Evolutionary conservation across 2,329 filamentous ascomycete species (phyloP), one percentile per base, ranked within the genome.

Genomic region (Fusarium continuum): DNA sequence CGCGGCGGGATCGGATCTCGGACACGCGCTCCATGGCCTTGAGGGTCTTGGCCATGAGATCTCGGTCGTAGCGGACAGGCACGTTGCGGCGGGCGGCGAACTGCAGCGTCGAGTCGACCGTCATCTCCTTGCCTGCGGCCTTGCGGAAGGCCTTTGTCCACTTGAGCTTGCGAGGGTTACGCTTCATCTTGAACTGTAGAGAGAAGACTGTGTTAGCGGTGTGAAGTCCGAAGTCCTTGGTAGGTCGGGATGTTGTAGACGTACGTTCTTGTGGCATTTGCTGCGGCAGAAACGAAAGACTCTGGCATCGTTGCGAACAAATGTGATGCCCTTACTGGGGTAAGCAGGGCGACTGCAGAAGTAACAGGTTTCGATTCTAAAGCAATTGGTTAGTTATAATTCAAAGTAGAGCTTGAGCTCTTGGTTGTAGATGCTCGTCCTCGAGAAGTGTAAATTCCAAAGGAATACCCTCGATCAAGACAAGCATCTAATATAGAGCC

Each of bases 81-180:
- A 96, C 87, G 83, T 99, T 97, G 82, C 95, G 91, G 75, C 92
- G 91, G 69, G 92, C 91, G 63, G 92, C 91, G 80, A 98, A 97
- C 74, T 92, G 90, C 60, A 99, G 88, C 26, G 94, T 97, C 72
- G 88, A 91, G 84, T 99, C 95, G 78, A 98, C 93, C 54, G 91
- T 91, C 92, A 96, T 88, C 75, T 88, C 85, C 82, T 93, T 96
- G 81, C 92, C 92, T 55, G 91, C 89, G 16, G 76, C 76, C 75
- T 89, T 90, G 74, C 93, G 90, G 85, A 93, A 94, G 47, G 92
- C 88, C 84, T 97, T 97, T 63, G 94, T 97, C 95, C 94, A 97
- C 79, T 93, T 95, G 71, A 98, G 87, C 79, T 97, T 97, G 76
- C 94, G 89, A 29, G 94, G 93, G 81, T 98, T 97, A 69, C 95